A percentile compares a stretch with the other conserved stretches of the same genome.
Conservation (phyloP, 768 basidiomycete genomes). For the Trametes cingulata region DNA sequence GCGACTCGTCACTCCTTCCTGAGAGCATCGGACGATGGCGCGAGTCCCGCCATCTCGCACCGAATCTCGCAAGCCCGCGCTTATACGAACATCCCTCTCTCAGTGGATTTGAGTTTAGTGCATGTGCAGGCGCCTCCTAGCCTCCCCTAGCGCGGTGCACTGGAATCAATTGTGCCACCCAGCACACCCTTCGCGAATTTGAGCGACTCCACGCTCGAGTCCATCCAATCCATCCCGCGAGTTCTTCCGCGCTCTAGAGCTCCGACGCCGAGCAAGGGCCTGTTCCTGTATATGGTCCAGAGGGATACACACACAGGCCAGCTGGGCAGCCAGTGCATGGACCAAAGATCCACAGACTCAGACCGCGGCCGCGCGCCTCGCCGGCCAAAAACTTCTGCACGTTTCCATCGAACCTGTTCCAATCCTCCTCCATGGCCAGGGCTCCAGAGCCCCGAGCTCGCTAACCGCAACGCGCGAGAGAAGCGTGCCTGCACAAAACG, state of each 20-base stretch:
- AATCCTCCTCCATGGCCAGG: too few species aligned
- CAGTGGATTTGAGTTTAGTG: too few species aligned
- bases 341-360: too few species aligned
- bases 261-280: neutral
- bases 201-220: neutral
- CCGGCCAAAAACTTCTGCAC: neutral
- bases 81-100: neutral
- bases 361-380: neutral
- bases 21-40: neutral
- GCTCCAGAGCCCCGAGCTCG: too few species aligned
- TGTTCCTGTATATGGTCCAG: too few species aligned
- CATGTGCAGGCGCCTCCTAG: too few species aligned
- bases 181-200: neutral
- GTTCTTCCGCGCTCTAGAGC: neutral
- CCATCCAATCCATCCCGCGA: neutral
- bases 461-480: too few species aligned
- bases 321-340: too few species aligned
- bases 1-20: neutral
- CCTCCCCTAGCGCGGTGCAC: too few species aligned
- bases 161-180: neutral
- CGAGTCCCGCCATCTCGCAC: neutral
- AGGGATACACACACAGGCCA: too few species aligned
- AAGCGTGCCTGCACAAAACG: too few species aligned
- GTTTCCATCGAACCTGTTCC: too few species aligned
- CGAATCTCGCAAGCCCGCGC: neutral